Evolutionary conservation across 441 rosid genomes (phyloP), one percentile per base, ranked within the genome.

Genomic region (Pelargonium cotyledonis): DNA sequence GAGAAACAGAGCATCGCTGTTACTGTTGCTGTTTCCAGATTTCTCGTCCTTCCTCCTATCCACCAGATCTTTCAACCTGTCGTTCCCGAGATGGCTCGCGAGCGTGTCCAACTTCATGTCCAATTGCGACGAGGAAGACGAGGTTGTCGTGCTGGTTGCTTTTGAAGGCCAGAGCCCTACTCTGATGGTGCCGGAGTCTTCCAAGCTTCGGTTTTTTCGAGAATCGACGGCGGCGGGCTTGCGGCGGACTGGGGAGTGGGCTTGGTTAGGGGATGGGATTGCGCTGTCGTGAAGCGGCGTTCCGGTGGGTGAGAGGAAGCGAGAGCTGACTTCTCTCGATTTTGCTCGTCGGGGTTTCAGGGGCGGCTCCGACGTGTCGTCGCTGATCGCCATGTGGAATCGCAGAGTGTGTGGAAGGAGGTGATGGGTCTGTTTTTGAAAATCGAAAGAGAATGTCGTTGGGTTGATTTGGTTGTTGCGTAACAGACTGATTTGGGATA

Each of bases 1-100:
- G 23, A 55, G 61, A 55, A 55, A 55, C 61, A 55, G 61, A 55
- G 61, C 61, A 12, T 55, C 23, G 61, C 19, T 55, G 61, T 8
- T 55, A 1, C 61, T 19, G 19, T 8, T 55, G 0, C 61, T 19
- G 19, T 8, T 55, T 3, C 61, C 61, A 4, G 61, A 16, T 55
- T 55, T 55, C 26, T 55, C 61, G 23, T 55, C 61, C 61, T 55
- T 55, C 9, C 61, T 55, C 23, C 61, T 8, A 6, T 55, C 61
- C 21, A 55, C 61, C 10, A 55, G 23, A 16, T 55, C 61, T 16
- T 55, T 55, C 21, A 55, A 16, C 61, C 61, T 16, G 9, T 55
- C 61, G 61, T 55, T 55, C 8, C 61, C 61, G 21, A 55, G 15
- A 55, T 55, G 61, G 8, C 5, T 55, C 23, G 61, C 61, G 61